A percentile compares a stretch with the other conserved stretches of the same genome.
These are phyloP conservation scores for Tympanopsis confertula DNA, from an alignment of 2,329 filamentous ascomycete species.

Conservation along the genomic window DNA sequence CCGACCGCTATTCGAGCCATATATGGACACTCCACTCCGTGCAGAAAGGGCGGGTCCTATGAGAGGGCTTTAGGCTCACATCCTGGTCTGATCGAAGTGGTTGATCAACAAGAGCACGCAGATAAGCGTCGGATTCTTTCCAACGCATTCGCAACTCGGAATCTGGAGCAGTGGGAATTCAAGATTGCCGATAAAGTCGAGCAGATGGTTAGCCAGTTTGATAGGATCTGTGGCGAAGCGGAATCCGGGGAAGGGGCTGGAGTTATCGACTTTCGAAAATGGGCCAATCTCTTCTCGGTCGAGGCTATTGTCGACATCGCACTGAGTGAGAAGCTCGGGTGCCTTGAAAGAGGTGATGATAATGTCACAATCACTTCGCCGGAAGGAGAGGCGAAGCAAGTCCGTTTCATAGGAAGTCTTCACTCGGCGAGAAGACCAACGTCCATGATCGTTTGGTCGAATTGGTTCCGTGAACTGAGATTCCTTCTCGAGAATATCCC, in stretches of 20 bases:
- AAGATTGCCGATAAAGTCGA: neutral
- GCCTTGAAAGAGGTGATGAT: neutral
- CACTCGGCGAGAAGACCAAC: too few relatives aligned
- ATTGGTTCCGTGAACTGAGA: too few relatives aligned
- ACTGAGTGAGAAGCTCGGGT: neutral
- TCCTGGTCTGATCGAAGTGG: neutral
- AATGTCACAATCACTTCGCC: neutral
- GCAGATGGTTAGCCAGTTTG: neutral
- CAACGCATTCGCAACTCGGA: neutral
- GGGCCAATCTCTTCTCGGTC: neutral
- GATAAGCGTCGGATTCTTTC: neutral
- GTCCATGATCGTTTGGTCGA: too few relatives aligned
- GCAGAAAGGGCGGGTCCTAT: neutral
- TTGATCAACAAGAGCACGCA: neutral
- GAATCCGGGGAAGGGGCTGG: neutral
- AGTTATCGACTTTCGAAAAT: neutral
- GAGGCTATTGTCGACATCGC: neutral
- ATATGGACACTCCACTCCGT: neutral
- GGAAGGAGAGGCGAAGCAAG: too few relatives aligned
- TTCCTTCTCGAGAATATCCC: too few relatives aligned
- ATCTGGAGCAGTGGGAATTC: neutral
- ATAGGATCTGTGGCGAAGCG: neutral
- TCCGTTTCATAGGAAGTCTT: neutral
- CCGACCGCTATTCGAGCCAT: neutral
- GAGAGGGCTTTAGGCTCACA: neutral